Conservation (phyloP, 352 stramenopile genomes). For the Globisporangium irregulare region DNA sequence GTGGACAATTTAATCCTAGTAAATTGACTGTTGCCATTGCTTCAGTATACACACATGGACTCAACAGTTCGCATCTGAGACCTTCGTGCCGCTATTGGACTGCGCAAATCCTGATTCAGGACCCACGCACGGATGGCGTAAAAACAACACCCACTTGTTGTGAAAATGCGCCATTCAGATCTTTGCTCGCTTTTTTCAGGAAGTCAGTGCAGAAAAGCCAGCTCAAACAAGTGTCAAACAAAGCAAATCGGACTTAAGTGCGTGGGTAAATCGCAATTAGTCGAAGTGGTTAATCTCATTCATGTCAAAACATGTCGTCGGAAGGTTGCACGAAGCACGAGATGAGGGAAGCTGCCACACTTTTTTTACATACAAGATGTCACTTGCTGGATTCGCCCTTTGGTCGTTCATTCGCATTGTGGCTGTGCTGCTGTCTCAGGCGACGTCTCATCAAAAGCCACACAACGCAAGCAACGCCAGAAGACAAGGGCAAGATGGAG, state of each 20-base stretch:
- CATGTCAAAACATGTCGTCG: neutral
- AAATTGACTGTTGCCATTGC: too few species aligned
- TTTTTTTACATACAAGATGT: neutral
- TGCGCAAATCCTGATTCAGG: too few species aligned
- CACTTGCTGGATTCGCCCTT: neutral
- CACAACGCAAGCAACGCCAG: neutral
- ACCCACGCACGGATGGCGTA: too few species aligned
- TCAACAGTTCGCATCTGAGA: too few species aligned
- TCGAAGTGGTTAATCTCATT: neutral
- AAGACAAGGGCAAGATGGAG: slow-evolving; percentile 22
- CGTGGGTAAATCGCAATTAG: neutral
- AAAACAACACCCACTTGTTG: neutral
- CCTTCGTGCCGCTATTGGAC: too few species aligned
- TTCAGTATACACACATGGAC: too few species aligned
- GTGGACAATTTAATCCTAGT: too few species aligned
- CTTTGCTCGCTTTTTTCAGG: neutral
- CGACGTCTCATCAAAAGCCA: neutral
- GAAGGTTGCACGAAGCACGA: slow-evolving; percentile 6
- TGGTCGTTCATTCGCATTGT: neutral
- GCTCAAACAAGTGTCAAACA: neutral
- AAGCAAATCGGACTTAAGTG: slow-evolving; percentile 4
- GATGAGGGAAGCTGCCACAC: neutral
- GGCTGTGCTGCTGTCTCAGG: neutral
- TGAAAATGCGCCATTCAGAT: neutral
- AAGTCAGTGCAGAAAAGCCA: neutral